These are phyloP conservation scores for Neurospora crassa DNA, from an alignment of 2,329 filamentous ascomycete genomes.

Conservation along the genomic window DNA sequence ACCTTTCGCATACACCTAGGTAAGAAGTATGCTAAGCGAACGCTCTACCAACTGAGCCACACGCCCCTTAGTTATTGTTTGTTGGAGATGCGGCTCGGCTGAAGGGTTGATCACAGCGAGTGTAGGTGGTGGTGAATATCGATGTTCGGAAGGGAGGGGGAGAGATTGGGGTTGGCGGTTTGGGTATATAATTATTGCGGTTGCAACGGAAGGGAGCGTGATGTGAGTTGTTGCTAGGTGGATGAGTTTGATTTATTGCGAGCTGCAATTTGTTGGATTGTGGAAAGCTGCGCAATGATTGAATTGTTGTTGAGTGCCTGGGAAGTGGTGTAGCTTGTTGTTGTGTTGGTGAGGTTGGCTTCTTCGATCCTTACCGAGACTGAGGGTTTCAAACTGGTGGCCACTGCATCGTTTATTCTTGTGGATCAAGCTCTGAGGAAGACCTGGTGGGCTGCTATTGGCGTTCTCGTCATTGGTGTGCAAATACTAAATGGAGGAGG, in stretches of 20 bases:
- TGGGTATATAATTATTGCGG: not conserved
- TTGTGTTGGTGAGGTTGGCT: not conserved
- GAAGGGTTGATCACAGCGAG: not conserved
- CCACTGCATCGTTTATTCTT: not conserved
- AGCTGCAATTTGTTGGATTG: not conserved
- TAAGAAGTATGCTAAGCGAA: too few species aligned
- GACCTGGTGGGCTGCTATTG: not conserved
- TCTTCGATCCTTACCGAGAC: not conserved
- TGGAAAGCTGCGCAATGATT: not conserved
- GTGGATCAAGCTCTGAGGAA: not conserved
- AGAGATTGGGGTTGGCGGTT: too few species aligned
- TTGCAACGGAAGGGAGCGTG: too few species aligned
- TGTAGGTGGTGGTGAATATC: too few species aligned
- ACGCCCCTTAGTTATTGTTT: not conserved
- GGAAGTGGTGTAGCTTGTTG: not conserved
- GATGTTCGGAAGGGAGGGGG: too few species aligned
- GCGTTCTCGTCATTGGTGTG: not conserved
- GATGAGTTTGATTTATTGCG: not conserved
- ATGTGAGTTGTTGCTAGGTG: not conserved
- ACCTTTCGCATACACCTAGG: too few species aligned
- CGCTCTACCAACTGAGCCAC: not conserved
- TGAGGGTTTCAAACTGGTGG: not conserved
- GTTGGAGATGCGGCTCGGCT: not conserved
- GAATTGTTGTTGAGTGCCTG: not conserved
- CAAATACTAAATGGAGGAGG: not conserved